Evolutionary conservation across 257 asterid genomes (phyloP), one percentile per base, ranked within the genome.

Genomic region (Petunia axillaris): DNA sequence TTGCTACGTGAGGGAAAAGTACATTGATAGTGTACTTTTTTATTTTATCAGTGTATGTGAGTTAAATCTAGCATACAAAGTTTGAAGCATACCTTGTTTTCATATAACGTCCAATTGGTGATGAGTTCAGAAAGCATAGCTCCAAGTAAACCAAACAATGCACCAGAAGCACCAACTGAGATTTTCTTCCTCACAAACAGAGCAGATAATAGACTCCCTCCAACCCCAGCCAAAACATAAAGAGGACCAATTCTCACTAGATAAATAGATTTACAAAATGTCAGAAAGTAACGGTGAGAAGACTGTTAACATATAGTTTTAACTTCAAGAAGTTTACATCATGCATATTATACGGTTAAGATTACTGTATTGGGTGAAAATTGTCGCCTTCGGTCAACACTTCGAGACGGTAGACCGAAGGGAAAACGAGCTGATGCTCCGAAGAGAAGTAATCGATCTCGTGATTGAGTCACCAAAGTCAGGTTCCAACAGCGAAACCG

Each of bases 111-210:
- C 98, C 98, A 93, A 80, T 94, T 94, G 82, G 87, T 79, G 35
- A 94, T 75, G 64, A 91, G 93, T 82, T 94, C 98, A 70, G 98
- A 94, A 16, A 94, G 93, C 98, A 94, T 91, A 2, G 91, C 96
- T 13, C 98, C 98, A 37, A 94, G 95, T 64, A 94, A 77, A 58
- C 98, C 98, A 64, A 94, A 94, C 54, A 94, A 87, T 2, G 98
- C 97, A 71, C 98, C 98, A 5, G 98, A 94, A 14, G 98, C 98
- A 60, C 98, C 98, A 48, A 94, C 98, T 0, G 98, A 94, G 44
- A 93, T 91, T 13, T 84, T 82, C 5, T 60, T 81, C 60, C 93
- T 90, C 68, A 88, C 91, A 8, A 91, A 94, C 75, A 93, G 84
- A 6, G 96, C 77, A 0, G 98, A 94, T 48, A 78, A 75, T 73